These are phyloP conservation scores for Xylaria castorea DNA, from an alignment of 495 filamentous ascomycete species.

Conservation along the genomic window DNA sequence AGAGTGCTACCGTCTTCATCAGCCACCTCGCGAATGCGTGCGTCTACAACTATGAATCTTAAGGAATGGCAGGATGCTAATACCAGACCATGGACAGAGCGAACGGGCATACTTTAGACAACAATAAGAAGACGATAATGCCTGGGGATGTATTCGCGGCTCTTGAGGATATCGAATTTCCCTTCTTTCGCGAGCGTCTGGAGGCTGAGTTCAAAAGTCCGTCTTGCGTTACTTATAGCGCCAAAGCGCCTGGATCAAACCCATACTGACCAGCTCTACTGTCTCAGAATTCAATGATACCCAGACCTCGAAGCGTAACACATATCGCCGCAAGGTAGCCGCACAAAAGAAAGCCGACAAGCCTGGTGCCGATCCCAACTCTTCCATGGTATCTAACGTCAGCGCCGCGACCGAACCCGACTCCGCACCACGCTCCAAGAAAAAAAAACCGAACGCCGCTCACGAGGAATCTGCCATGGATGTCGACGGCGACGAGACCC, in stretches of 20 bases:
- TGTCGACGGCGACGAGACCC: slow-evolving; percentile 47
- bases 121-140: slow-evolving; percentile 83
- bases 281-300: slow-evolving; percentile 58
- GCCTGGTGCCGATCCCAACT: slow-evolving; percentile 33
- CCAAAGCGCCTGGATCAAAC: not conserved
- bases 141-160: slow-evolving; percentile 85
- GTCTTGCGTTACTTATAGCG: slow-evolving; percentile 30
- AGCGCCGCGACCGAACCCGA: slow-evolving; percentile 27
- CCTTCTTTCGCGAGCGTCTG: slow-evolving; percentile 69
- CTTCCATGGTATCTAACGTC: slow-evolving; percentile 44
- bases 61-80: slow-evolving; percentile 2
- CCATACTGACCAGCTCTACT: slow-evolving; percentile 9
- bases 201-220: slow-evolving; percentile 68
- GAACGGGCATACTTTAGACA: slow-evolving; percentile 70
- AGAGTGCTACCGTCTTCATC: slow-evolving; percentile 93
- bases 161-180: slow-evolving; percentile 82
- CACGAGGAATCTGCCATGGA: slow-evolving; percentile 45
- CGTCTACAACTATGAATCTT: slow-evolving; percentile 34
- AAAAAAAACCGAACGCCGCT: slow-evolving; percentile 43
- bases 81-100: slow-evolving; percentile 59
- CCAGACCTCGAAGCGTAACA: slow-evolving; percentile 58
- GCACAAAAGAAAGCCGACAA: slow-evolving; percentile 47
- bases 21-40: slow-evolving; percentile 88
- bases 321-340: slow-evolving; percentile 57
- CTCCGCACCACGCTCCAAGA: slow-evolving; percentile 45